Evolutionary conservation across 192 early-diverging fungal species (phyloP), one percentile per base, ranked within the genome.

Genomic region (Rhizophlyctis rosea): DNA sequence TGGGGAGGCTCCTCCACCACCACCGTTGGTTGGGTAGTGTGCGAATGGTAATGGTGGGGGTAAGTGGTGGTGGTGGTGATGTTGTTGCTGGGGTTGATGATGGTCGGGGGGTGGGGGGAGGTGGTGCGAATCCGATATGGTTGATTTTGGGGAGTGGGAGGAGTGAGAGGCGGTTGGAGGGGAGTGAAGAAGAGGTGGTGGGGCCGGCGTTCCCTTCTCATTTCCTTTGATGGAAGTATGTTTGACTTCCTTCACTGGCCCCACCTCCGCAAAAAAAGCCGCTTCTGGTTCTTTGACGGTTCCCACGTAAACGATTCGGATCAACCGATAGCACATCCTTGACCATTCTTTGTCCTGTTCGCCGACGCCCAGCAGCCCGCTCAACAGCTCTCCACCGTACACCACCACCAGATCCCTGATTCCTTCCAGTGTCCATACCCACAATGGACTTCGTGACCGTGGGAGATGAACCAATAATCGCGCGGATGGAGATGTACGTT

Each of bases 351-450:
- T 44, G 9, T 18, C 39, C 7, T 44, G 7, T 44, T 44, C 9
- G 9, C 39, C 39, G 18, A 44, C 39, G 9, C 9, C 7, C 9
- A 44, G 18, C 18, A 44, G 39, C 7, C 39, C 39, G 7, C 39
- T 18, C 39, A 44, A 44, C 18, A 44, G 9, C 39, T 44, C 39
- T 18, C 39, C 39, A 13, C 39, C 39, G 39, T 44, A 44, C 9
- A 44, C 39, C 9, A 44, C 39, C 39, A 44, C 39, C 39, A 44
- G 18, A 44, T 44, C 39, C 39, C 39, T 44, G 39, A 44, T 44
- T 44, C 39, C 39, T 18, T 44, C 39, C 39, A 44, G 9, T 7
- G 39, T 44, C 39, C 39, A 44, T 18, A 44, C 39, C 39, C 39
- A 44, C 18, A 44, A 44, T 44, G 39, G 39, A 44, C 39, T 44